Percentiles rank a stretch among this genome's conserved stretches.
Evolutionary conservation across 139 green algal species (phyloP).

Genomic region (Eudorina sp.): DNA sequence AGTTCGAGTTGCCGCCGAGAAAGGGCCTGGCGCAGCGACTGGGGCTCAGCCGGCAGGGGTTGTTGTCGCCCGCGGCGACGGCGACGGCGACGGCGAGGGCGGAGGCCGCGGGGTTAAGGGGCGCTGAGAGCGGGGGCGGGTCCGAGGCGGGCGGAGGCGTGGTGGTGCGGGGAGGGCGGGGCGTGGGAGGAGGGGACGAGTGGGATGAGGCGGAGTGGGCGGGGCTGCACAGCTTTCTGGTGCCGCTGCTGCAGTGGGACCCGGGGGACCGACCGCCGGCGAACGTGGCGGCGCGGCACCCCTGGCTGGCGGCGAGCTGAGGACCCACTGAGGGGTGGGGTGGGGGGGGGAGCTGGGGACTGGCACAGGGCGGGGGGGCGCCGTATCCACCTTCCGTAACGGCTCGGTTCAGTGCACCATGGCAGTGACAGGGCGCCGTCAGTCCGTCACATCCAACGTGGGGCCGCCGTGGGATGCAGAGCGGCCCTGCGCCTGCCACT

Average conservation of each 20-base stretch:
- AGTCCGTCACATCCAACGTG: no score
- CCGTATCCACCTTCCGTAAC: no score
- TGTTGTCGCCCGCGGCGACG: not conserved
- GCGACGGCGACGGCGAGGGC: not conserved
- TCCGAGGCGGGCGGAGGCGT: not conserved
- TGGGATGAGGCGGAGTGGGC: slow-evolving; percentile 34
- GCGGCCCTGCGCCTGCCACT: no score
- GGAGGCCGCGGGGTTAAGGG: not conserved
- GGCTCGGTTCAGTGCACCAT: no score
- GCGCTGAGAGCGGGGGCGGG: not conserved
- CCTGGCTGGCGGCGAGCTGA: slow-evolving; percentile 72
- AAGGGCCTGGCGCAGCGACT: not conserved
- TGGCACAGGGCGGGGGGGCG: no score
- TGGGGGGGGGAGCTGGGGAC: no score
- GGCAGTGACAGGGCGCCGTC: no score
- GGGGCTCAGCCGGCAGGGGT: not conserved
- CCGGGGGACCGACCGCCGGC: slow-evolving; percentile 69
- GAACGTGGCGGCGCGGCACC: slow-evolving; percentile 76
- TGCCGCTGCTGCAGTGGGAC: slow-evolving; percentile 72
- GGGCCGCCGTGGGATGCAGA: no score
- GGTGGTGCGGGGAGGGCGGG: not conserved
- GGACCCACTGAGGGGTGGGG: no score
- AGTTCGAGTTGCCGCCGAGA: not conserved
- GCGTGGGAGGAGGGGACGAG: not conserved
- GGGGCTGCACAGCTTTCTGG: slow-evolving; percentile 75